Percentiles rank a stretch among this genome's conserved stretches.
These are phyloP conservation scores for Pichia californica DNA, from an alignment of 805 yeast genomes.

Conservation along the genomic window DNA sequence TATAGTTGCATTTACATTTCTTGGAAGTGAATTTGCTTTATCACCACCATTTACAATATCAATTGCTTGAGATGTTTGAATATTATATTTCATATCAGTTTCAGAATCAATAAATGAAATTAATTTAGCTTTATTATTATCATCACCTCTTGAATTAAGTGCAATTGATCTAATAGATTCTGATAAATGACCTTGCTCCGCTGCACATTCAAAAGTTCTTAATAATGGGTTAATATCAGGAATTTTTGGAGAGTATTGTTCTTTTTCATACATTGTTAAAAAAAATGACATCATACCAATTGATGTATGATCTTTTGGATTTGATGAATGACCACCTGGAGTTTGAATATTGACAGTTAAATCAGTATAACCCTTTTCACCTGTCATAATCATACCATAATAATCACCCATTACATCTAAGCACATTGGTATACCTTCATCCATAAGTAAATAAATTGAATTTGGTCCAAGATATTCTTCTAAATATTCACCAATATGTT, in stretches of 20 bases:
- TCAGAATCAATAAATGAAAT: constrained; percentile 22
- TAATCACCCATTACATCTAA: constrained; percentile 28
- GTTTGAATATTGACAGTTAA: constrained; percentile 44
- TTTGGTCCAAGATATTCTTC: constrained; percentile 52
- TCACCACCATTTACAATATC: constrained; percentile 67
- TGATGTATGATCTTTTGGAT: constrained; percentile 64
- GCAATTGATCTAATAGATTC: constrained; percentile 6
- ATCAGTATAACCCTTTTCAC: constrained; percentile 37
- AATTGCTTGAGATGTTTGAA: constrained; percentile 60
- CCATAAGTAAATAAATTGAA: constrained; percentile 56
- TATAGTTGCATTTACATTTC: constrained; percentile 42
- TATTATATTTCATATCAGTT: constrained; percentile 31
- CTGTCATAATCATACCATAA: constrained; percentile 40
- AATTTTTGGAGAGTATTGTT: constrained; percentile 44
- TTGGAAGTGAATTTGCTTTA: constrained; percentile 73
- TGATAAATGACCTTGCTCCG: constrained; percentile 35
- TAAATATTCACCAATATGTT: constrained; percentile 38
- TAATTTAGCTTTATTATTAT: constrained; percentile 31
- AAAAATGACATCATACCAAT: constrained; percentile 67
- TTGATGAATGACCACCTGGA: constrained; percentile 56
- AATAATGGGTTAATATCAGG: constrained; percentile 53
- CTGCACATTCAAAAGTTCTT: constrained; percentile 53
- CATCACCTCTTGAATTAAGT: constrained; percentile 24
- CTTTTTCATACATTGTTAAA: constrained; percentile 46
- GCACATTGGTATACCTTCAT: constrained; percentile 37